phyloP scores from a whole-genome alignment of 371 early-diverging fungal species.

The Homolaphlyctis polyrhiza region DNA sequence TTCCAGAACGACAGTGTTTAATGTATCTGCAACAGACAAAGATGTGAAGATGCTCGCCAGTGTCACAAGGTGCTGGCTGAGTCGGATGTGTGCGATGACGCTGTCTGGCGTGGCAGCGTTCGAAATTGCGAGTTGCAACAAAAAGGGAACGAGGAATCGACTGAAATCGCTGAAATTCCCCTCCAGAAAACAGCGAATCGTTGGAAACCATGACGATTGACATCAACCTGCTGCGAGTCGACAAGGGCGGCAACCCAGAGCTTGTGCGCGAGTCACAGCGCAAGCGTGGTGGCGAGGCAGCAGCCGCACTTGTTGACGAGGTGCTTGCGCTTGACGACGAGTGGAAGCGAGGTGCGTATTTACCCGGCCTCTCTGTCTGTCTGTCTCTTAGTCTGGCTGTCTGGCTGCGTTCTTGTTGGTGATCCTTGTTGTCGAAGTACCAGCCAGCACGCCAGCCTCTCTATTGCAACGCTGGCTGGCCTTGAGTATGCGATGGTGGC shows the following conservation, averaged over 20 bases:
- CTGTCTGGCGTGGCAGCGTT: too few species aligned
- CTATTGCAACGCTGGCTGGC: too few species aligned
- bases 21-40: too few species aligned
- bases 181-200: too few species aligned
- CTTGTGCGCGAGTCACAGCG: constrained; percentile 89
- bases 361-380: background rate
- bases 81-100: too few species aligned
- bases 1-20: too few species aligned
- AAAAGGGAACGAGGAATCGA: too few species aligned
- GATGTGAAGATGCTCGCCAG: too few species aligned
- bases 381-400: constrained; percentile 3
- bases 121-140: too few species aligned
- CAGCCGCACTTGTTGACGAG: constrained; percentile 85
- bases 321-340: constrained; percentile 86
- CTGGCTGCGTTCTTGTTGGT: background rate
- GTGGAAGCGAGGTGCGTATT: constrained; percentile 75
- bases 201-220: constrained; percentile 51
- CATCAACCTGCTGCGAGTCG: constrained; percentile 84
- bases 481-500: background rate
- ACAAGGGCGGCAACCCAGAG: constrained; percentile 95
- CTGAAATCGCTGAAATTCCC: background rate
- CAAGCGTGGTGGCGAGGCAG: constrained; percentile 66
- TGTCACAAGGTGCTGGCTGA: too few species aligned
- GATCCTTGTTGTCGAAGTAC: background rate
- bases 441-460: too few species aligned